A percentile compares a stretch with the other conserved stretches of the same genome.
Evolutionary conservation across 2,329 filamentous ascomycete genomes (phyloP).

Genomic region (Botrytis byssoidea): DNA sequence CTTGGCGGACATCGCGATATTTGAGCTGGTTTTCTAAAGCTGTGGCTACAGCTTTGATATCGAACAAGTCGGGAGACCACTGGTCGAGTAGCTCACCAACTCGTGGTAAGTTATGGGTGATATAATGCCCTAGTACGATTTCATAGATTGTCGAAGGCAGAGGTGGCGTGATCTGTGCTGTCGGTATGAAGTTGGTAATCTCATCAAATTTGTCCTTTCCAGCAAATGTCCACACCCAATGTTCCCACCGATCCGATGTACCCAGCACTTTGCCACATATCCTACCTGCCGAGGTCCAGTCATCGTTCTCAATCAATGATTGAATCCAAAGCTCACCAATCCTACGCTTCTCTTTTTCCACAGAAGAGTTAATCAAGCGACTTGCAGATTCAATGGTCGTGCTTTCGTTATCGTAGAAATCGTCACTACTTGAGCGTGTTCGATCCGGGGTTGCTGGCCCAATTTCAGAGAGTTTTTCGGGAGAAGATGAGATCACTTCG

Average conservation of each 20-base stretch:
- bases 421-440: constrained; percentile 44
- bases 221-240: constrained; percentile 92
- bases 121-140: constrained; percentile 83
- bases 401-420: constrained; percentile 74
- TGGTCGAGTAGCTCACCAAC: constrained; percentile 77
- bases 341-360: constrained; percentile 82
- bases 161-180: constrained; percentile 71
- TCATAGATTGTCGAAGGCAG: constrained; percentile 84
- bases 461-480: constrained; percentile 44
- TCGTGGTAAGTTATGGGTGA: constrained; percentile 70
- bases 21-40: constrained; percentile 80
- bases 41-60: constrained; percentile 71
- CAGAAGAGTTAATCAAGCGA: constrained; percentile 58
- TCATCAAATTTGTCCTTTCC: constrained; percentile 84
- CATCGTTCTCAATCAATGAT: constrained; percentile 69
- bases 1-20: constrained; percentile 70
- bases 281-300: constrained; percentile 77
- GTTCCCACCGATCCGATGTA: constrained; percentile 82
- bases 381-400: constrained; percentile 62
- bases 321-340: constrained; percentile 94
- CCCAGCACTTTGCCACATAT: constrained; percentile 81
- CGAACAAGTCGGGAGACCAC: constrained; percentile 84
- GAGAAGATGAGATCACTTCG: constrained; percentile 56
- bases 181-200: constrained; percentile 81
- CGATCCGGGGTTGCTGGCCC: constrained; percentile 44